Evolutionary conservation across 2,329 filamentous ascomycete genomes (phyloP).

Genomic region (Shiraia bambusicola): DNA sequence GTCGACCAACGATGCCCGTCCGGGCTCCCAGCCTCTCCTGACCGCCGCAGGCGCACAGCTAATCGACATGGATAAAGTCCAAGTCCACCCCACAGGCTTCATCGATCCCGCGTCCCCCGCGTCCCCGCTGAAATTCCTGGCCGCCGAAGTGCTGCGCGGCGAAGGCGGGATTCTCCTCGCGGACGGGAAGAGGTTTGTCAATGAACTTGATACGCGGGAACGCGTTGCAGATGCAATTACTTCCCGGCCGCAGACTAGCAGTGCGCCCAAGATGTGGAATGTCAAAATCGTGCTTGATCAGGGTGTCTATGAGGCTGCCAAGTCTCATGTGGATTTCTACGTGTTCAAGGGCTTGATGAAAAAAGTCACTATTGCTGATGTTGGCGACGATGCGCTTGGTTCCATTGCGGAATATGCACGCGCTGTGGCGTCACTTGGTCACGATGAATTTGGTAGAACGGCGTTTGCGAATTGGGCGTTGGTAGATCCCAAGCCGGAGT

Average conservation of each 20-base stretch:
- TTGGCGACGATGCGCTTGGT: constrained; percentile 42
- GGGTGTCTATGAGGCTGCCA: constrained; percentile 55
- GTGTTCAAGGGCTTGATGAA: constrained; percentile 62
- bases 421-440: constrained; percentile 46
- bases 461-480: constrained; percentile 60
- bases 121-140: constrained; percentile 61
- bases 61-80: constrained; percentile 55
- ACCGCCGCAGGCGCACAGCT: constrained; percentile 44
- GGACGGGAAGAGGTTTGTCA: constrained; percentile 59
- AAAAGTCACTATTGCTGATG: constrained; percentile 57
- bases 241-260: constrained; percentile 23
- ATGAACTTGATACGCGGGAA: constrained; percentile 63
- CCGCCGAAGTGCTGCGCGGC: constrained; percentile 63
- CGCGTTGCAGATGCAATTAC: constrained; percentile 58
- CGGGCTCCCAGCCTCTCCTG: constrained; percentile 54
- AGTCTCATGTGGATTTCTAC: constrained; percentile 64
- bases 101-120: constrained; percentile 54
- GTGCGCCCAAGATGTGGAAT: constrained; percentile 57
- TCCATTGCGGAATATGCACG: constrained; percentile 55
- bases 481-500: constrained; percentile 50
- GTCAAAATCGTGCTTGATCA: constrained; percentile 62
- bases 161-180: constrained; percentile 62
- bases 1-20: constrained; percentile 63
- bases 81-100: constrained; percentile 67
- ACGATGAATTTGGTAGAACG: constrained; percentile 52